These are phyloP conservation scores for Starmerella powellii DNA, from an alignment of 805 yeast species.

Conservation along the genomic window DNA sequence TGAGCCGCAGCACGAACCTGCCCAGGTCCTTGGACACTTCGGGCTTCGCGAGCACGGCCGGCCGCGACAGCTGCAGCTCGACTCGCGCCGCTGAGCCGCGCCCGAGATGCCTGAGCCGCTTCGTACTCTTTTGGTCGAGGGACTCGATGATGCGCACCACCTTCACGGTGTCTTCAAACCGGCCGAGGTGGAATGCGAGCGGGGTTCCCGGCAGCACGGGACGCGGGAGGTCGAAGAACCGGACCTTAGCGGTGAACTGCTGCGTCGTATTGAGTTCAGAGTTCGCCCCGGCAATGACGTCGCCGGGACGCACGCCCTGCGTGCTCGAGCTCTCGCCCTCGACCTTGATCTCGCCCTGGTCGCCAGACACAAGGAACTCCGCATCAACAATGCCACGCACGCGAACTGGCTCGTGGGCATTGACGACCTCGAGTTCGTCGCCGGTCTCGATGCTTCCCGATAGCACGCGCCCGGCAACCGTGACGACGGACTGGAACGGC, in stretches of 20 bases:
- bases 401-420: conserved; percentile 24
- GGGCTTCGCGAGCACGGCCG: conserved; percentile 43
- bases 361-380: conserved; percentile 42
- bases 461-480: conserved; percentile 52
- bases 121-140: conserved; percentile 20
- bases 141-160: conserved; percentile 37
- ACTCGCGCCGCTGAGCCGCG: conserved; percentile 51
- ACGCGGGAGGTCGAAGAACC: conserved; percentile 52
- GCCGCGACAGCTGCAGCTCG: conserved; percentile 39
- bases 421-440: conserved; percentile 37
- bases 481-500: conserved; percentile 38
- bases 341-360: conserved; percentile 39
- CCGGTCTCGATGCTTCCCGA: conserved; percentile 63
- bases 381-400: conserved; percentile 15
- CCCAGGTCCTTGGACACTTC: conserved; percentile 43
- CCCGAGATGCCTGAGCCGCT: conserved; percentile 43
- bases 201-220: conserved; percentile 76
- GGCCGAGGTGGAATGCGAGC: conserved; percentile 63
- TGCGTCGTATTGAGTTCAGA: conserved; percentile 38
- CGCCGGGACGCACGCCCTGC: conserved; percentile 50
- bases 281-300: conserved; percentile 44
- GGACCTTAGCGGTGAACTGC: conserved; percentile 43
- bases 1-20: conserved; percentile 55
- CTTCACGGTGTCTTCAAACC: conserved; percentile 58
- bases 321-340: conserved; percentile 20